A percentile compares a stretch with the other conserved stretches of the same genome.
phyloP scores from a whole-genome alignment of 352 stramenopile genomes.

The Pythium rishiriense region DNA sequence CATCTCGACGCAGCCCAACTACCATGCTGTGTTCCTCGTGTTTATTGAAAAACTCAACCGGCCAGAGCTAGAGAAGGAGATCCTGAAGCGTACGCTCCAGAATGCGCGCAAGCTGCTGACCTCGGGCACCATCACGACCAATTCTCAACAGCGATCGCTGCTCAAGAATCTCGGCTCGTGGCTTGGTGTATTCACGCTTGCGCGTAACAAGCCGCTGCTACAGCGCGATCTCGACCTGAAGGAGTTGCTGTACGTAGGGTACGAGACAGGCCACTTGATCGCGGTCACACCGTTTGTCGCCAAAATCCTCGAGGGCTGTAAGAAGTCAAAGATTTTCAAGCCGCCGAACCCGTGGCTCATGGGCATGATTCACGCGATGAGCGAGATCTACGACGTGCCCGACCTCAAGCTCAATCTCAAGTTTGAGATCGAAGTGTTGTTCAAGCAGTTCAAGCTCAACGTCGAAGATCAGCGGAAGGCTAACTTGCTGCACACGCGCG shows the following conservation, averaged over 20 bases:
- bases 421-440: constrained; percentile 99
- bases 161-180: constrained; percentile 99
- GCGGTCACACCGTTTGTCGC: constrained; percentile 98
- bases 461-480: constrained; percentile 96
- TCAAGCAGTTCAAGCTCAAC: constrained; percentile 98
- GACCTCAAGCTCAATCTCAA: constrained; percentile 99
- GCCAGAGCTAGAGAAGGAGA: constrained; percentile 91
- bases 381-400: constrained; percentile 98
- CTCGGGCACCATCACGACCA: constrained; percentile 98
- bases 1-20: constrained; percentile 98
- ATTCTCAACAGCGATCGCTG: constrained; percentile 96
- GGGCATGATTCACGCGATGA: constrained; percentile 97
- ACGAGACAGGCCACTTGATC: constrained; percentile 96
- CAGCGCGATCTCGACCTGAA: constrained; percentile 98
- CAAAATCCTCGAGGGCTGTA: constrained; percentile 98
- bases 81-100: constrained; percentile 94
- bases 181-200: constrained; percentile 98
- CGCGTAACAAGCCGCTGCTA: constrained; percentile 96
- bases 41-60: constrained; percentile 97
- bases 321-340: constrained; percentile 97
- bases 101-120: constrained; percentile 96
- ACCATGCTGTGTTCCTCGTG: constrained; percentile 97
- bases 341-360: constrained; percentile 99
- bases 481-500: constrained; percentile 88
- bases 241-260: constrained; percentile 96